Evolutionary conservation across 345 rosid genomes (phyloP).

Genomic region (Syzygium aromaticum): DNA sequence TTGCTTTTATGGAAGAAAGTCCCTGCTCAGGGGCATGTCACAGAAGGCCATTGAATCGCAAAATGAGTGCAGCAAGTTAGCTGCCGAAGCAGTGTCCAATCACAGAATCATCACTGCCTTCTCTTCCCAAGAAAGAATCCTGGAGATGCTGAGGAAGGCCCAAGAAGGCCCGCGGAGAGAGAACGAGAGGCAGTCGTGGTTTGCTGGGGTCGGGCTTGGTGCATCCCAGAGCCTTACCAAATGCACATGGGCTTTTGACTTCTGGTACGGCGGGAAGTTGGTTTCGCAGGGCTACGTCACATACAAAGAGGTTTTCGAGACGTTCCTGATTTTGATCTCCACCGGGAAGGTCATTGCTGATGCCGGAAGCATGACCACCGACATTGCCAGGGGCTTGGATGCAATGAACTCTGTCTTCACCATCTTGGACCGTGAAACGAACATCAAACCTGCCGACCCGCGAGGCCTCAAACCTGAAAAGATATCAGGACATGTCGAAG

Average conservation of each 20-base stretch:
- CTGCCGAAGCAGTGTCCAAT: not conserved
- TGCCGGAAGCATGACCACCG: conserved; percentile 7
- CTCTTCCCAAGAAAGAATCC: not conserved
- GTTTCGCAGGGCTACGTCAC: not conserved
- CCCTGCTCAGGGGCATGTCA: not conserved
- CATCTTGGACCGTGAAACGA: not conserved
- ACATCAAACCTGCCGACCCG: not conserved
- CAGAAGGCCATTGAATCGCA: not conserved
- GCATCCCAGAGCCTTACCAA: not conserved
- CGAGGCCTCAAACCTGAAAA: not conserved
- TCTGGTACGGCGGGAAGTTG: not conserved
- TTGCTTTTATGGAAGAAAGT: not conserved
- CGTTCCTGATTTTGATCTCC: not conserved
- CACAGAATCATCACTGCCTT: not conserved
- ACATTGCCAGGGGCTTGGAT: not conserved
- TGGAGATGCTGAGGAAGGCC: not conserved
- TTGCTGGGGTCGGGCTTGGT: not conserved
- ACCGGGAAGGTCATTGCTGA: not conserved
- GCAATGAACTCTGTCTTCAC: not conserved
- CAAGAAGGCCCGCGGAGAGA: not conserved
- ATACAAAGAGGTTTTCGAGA: not conserved
- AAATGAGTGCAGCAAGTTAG: not conserved
- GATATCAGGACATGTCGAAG: not conserved
- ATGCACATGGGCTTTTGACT: not conserved
- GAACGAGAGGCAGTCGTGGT: not conserved